phyloP scores from a whole-genome alignment of 2,329 filamentous ascomycete species.

The Calycina marina region DNA sequence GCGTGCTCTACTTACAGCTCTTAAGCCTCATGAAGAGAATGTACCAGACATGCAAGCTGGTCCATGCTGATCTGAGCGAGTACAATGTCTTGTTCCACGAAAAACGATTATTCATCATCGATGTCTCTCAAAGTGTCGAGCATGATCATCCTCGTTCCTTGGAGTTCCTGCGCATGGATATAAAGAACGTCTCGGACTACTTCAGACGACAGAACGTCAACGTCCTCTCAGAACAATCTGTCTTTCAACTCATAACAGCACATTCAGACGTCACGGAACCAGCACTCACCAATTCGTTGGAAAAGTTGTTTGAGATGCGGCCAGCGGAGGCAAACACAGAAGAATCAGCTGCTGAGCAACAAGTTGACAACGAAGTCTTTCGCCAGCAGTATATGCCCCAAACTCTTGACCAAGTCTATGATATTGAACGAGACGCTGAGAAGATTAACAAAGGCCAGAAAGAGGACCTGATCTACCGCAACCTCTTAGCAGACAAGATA shows the following conservation, averaged over 20 bases:
- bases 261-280: slow-evolving; percentile 44
- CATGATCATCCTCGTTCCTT: slow-evolving; percentile 86
- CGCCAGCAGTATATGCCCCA: slow-evolving; percentile 93
- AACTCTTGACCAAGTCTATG: slow-evolving; percentile 89
- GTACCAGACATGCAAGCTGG: slow-evolving; percentile 82
- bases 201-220: slow-evolving; percentile 79
- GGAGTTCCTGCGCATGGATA: slow-evolving; percentile 94
- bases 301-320: slow-evolving; percentile 49
- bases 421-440: slow-evolving; percentile 81
- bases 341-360: slow-evolving; percentile 39
- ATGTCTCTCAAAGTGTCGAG: slow-evolving; percentile 94
- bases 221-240: slow-evolving; percentile 59
- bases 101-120: slow-evolving; percentile 76
- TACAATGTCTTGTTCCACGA: slow-evolving; percentile 94
- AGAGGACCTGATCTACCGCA: slow-evolving; percentile 69
- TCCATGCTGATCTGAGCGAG: slow-evolving; percentile 94
- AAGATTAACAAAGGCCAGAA: slow-evolving; percentile 60
- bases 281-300: slow-evolving; percentile 44
- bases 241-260: slow-evolving; percentile 71
- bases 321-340: slow-evolving; percentile 38
- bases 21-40: slow-evolving; percentile 81
- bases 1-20: slow-evolving; percentile 65
- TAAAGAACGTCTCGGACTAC: slow-evolving; percentile 92
- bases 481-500: slow-evolving; percentile 61
- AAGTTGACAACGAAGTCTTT: slow-evolving; percentile 84